Base-by-base conservation (phyloP, 2,329 filamentous ascomycete species). In the Anthostomella pinea region DNA sequence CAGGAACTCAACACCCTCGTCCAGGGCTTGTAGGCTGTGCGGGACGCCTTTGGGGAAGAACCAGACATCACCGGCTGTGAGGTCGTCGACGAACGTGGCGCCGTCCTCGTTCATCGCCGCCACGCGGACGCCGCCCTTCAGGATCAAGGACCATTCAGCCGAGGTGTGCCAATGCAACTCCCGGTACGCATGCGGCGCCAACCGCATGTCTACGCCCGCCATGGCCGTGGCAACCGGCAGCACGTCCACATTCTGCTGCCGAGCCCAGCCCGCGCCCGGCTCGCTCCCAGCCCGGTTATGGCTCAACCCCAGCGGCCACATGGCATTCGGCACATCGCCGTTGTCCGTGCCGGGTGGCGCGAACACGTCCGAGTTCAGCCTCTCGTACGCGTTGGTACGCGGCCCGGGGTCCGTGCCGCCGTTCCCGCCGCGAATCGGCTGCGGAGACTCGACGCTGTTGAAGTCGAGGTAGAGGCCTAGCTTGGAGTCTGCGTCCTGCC, bases 111-210 rank as follows among this genome's bases (percentile, higher is more conserved):
- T 69, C 26, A 80, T 64, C 1, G 75, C 68, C 6, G 67, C 61
- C 2, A 80, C 59, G 5, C 72, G 66, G 3, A 72, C 72, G 25
- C 66, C 68, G 0, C 76, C 76, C 39, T 75, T 75, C 11, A 77
- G 61, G 8, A 80, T 60, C 5, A 76, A 59, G 41, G 11, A 56
- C 53, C 53, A 57, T 38, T 57, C 53, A 27, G 43, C 51, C 10
- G 71, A 67, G 23, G 69, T 74, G 46, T 80, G 76, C 75, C 75
- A 84, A 46, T 84, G 80, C 15, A 83, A 60, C 53, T 83, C 79
- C 14, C 80, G 71, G 43, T 81, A 81, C 0, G 72, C 76, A 17
- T 73, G 60, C 0, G 73, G 67, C n/a, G 66, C 68, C 1, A 80
- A 64, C 25, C 73, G 67, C 76, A 79, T 79, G 45, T 79, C 69